Evolutionary conservation across 768 basidiomycete genomes (phyloP).

Genomic region (Chiua virens): DNA sequence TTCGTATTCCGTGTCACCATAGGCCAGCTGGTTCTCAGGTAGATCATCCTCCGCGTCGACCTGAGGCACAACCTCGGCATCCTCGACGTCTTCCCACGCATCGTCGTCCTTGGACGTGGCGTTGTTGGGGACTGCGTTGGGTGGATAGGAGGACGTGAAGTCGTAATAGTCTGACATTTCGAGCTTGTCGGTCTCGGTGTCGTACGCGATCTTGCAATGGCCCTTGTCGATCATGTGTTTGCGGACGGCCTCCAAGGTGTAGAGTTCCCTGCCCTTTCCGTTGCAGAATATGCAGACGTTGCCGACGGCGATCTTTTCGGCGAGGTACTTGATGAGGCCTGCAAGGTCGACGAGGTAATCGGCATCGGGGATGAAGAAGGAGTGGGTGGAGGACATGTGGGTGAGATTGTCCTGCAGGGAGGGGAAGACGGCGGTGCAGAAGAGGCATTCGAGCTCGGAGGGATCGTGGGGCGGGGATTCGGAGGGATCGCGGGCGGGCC

Average conservation of each 20-base stretch:
- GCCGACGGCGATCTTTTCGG: constrained; percentile 90
- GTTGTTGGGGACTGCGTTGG: constrained; percentile 22
- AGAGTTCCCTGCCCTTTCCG: constrained; percentile 77
- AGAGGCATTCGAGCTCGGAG: constrained; percentile 74
- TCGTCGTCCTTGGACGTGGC: constrained; percentile 35
- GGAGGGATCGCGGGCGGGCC: not conserved
- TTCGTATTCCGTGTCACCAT: constrained; percentile 80
- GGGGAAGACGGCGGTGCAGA: constrained; percentile 60
- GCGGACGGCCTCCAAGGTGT: constrained; percentile 81
- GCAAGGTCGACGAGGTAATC: constrained; percentile 84
- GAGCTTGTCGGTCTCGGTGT: constrained; percentile 72
- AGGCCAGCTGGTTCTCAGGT: constrained; percentile 58
- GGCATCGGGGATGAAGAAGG: constrained; percentile 94
- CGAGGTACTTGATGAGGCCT: constrained; percentile 83
- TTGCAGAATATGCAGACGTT: constrained; percentile 94
- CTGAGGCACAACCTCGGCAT: constrained; percentile 36
- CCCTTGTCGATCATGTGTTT: constrained; percentile 96
- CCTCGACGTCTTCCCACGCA: constrained; percentile 37
- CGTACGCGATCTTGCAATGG: constrained; percentile 96
- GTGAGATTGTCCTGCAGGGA: constrained; percentile 65
- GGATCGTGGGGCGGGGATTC: constrained; percentile 26
- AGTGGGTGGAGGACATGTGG: constrained; percentile 88
- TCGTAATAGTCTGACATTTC: constrained; percentile 95
- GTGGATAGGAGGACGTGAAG: constrained; percentile 79
- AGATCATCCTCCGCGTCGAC: constrained; percentile 38